Base-by-base conservation (phyloP, 345 rosid genomes). In the Eucalyptus microcorys region DNA sequence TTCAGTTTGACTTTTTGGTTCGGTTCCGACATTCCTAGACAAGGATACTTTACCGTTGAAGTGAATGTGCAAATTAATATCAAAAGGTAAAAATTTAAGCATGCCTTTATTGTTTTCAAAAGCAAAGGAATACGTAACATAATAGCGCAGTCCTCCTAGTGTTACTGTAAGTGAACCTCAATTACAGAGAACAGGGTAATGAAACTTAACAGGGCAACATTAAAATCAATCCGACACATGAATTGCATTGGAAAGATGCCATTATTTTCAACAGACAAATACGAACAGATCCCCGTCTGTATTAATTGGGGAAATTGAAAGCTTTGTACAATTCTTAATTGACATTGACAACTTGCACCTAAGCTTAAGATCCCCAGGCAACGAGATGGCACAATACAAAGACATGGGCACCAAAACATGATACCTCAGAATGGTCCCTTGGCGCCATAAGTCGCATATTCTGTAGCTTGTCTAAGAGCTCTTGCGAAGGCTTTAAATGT, bases 401-500 rank as follows among this genome's bases (percentile, higher is more conserved):
- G 48, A 64, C 50, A n/a, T 34, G n/a, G 32, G 19, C 49, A 45
- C 47, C 2, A 87, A 50, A 85, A 64, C 55, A 61, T 32, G 91
- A 89, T 90, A 97, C 98, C 99, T 97, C 40, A 96, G 96, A 89
- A 97, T 93, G 4, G 98, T 92, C 81, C 98, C 98, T 88, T 92
- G 95, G 57, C 97, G 98, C 61, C 95, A 95, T 45, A 92, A 93
- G 88, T 98, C 99, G 89, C 99, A 90, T 90, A 90, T 88, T 97
- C 95, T 5, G 97, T 95, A 83, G 98, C 99, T 89, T 95, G 97
- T 86, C 98, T 93, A 83, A 98, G 95, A 89, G 99, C 99, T 91
- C 99, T 98, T 48, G 98, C 97, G 89, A 97, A 98, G 84, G 99
- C 98, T 92, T 98, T 98, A 91, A 98, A 98, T 26, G 98, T 95